Conservation (phyloP, 495 filamentous ascomycete species). For the Podospora australis region DNA sequence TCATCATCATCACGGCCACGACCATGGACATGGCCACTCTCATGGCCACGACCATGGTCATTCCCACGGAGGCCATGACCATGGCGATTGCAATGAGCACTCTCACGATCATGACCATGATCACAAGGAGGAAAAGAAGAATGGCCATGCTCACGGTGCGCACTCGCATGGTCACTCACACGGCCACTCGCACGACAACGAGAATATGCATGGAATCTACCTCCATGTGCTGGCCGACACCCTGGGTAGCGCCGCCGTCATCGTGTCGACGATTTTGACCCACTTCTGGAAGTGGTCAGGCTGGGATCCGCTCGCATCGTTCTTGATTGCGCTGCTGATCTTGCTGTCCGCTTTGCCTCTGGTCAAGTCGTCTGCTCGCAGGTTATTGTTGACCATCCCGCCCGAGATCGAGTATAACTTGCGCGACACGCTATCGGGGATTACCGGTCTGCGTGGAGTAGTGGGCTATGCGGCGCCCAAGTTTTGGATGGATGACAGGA, state of each 20-base stretch:
- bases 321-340: constrained; percentile 88
- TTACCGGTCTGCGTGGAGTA: constrained; percentile 77
- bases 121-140: constrained; percentile 23
- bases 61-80: constrained; percentile 48
- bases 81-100: constrained; percentile 27
- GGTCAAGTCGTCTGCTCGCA: constrained; percentile 74
- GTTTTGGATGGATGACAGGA: constrained; percentile 87
- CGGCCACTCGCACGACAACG: constrained; percentile 68
- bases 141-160: constrained; percentile 32
- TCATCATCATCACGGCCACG: constrained; percentile 64
- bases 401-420: constrained; percentile 83
- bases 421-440: constrained; percentile 75
- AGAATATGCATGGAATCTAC: constrained; percentile 99
- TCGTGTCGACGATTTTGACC: constrained; percentile 82
- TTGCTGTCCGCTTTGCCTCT: constrained; percentile 82
- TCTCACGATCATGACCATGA: constrained; percentile 26
- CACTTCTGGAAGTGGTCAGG: constrained; percentile 82
- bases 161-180: constrained; percentile 27
- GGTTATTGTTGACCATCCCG: constrained; percentile 76
- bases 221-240: constrained; percentile 94
- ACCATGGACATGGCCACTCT: constrained; percentile 19
- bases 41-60: constrained; percentile 35
- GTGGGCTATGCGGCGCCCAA: constrained; percentile 79
- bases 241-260: constrained; percentile 87
- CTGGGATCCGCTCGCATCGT: constrained; percentile 94